Percentiles rank a stretch among this genome's conserved stretches.
phyloP scores from a whole-genome alignment of 148 eudicot species.

The Vaccinium macrocarpon region DNA sequence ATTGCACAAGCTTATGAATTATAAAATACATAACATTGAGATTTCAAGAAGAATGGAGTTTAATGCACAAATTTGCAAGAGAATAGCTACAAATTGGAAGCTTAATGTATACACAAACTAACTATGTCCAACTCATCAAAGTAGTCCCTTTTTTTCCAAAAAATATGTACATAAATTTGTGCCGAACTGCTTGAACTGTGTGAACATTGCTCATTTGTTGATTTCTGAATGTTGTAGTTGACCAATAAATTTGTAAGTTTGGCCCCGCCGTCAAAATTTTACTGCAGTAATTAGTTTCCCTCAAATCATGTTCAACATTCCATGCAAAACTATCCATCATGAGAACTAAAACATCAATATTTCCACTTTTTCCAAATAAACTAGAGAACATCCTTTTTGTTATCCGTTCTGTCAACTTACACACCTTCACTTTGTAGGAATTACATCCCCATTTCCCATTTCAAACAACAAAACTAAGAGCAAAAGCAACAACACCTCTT shows the following conservation, averaged over 20 bases:
- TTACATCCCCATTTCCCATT: not conserved
- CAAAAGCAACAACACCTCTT: not conserved
- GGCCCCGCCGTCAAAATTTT: not conserved
- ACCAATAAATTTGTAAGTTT: not conserved
- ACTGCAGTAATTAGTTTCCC: not conserved
- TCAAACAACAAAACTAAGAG: not conserved
- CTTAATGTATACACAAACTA: not conserved
- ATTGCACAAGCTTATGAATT: not conserved
- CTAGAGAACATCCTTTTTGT: not conserved
- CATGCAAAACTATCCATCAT: not conserved
- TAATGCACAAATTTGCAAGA: not conserved
- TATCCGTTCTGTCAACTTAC: not conserved
- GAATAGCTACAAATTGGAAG: not conserved
- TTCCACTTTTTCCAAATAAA: not conserved
- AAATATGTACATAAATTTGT: not conserved
- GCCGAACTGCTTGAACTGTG: not conserved
- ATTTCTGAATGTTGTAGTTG: not conserved
- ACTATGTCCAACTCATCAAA: not conserved
- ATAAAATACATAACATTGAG: not conserved
- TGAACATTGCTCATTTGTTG: not conserved
- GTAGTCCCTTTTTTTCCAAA: not conserved
- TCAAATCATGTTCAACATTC: not conserved
- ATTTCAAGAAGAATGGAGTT: not conserved
- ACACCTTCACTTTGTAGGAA: not conserved
- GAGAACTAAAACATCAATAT: not conserved